phyloP scores from a whole-genome alignment of 169 alveolate genomes.

The Plasmodium coatneyi region DNA sequence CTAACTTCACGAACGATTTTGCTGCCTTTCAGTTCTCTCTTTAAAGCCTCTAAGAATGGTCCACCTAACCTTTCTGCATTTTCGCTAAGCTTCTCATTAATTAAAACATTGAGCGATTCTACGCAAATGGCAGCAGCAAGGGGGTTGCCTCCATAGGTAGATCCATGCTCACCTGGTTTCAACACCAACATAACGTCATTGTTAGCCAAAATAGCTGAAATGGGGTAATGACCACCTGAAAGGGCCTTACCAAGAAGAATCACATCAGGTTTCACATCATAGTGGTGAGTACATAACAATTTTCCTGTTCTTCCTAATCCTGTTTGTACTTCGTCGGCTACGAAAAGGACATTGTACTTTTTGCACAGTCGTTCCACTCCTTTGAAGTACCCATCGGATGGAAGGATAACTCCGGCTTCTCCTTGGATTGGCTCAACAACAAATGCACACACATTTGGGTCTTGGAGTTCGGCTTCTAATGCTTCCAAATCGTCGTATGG shows the following conservation, averaged over 20 bases:
- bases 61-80: conserved; percentile 87
- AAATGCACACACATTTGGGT: conserved; percentile 90
- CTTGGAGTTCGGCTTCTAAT: conserved; percentile 76
- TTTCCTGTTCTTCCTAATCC: conserved; percentile 95
- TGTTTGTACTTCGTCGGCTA: conserved; percentile 93
- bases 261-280: conserved; percentile 90
- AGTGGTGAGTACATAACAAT: conserved; percentile 86
- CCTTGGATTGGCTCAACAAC: conserved; percentile 95
- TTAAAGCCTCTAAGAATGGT: conserved; percentile 78
- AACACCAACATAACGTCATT: conserved; percentile 90
- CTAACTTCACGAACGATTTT: conserved; percentile 47
- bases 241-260: conserved; percentile 92
- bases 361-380: conserved; percentile 88
- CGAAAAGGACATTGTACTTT: conserved; percentile 79
- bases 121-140: conserved; percentile 90
- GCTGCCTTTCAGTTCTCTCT: conserved; percentile 50
- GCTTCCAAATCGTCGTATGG: conserved; percentile 81
- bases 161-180: conserved; percentile 95
- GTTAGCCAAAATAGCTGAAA: conserved; percentile 91
- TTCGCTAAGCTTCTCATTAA: conserved; percentile 90
- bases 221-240: conserved; percentile 94
- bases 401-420: conserved; percentile 95
- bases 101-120: conserved; percentile 88
- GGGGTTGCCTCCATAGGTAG: conserved; percentile 92
- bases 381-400: conserved; percentile 87